These are phyloP conservation scores for Pistacia vera DNA, from an alignment of 345 rosid genomes.

Conservation along the genomic window DNA sequence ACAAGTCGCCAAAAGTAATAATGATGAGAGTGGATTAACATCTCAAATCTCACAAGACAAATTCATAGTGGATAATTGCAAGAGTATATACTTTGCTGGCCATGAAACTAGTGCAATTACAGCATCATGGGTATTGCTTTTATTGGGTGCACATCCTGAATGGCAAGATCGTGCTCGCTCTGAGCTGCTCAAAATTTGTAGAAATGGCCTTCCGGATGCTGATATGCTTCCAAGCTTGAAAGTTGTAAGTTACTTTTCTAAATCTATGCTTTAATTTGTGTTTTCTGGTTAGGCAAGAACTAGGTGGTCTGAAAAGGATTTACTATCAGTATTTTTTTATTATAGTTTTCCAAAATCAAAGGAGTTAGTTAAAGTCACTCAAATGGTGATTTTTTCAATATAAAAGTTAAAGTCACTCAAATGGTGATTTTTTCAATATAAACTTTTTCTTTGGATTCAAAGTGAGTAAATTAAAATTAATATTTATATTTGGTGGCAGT, in stretches of 20 bases:
- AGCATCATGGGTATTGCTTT: constrained; percentile 39
- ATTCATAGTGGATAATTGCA: constrained; percentile 56
- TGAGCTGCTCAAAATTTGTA: constrained; percentile 31
- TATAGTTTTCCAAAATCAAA: too few species aligned
- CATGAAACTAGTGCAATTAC: constrained; percentile 44
- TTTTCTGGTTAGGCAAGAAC: neutral
- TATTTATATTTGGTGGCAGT: constrained; percentile 16
- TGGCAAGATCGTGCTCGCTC: constrained; percentile 51
- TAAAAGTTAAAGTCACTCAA: too few species aligned
- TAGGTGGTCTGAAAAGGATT: neutral
- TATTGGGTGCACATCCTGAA: constrained; percentile 44
- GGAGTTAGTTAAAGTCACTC: too few species aligned
- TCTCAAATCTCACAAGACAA: constrained; percentile 21
- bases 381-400: too few species aligned
- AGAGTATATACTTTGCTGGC: constrained; percentile 53
- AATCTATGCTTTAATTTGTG: too few species aligned
- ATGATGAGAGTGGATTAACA: constrained; percentile 10
- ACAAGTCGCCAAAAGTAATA: constrained; percentile 23
- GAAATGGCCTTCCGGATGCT: constrained; percentile 18
- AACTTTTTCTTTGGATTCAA: too few species aligned
- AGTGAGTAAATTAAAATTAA: neutral
- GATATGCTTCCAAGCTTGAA: constrained; percentile 33
- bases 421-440: too few species aligned
- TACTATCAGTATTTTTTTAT: too few species aligned
- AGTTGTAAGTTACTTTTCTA: constrained; percentile 15